phyloP scores from a whole-genome alignment of 2,329 filamentous ascomycete genomes.

The Ophiostoma piceae region DNA sequence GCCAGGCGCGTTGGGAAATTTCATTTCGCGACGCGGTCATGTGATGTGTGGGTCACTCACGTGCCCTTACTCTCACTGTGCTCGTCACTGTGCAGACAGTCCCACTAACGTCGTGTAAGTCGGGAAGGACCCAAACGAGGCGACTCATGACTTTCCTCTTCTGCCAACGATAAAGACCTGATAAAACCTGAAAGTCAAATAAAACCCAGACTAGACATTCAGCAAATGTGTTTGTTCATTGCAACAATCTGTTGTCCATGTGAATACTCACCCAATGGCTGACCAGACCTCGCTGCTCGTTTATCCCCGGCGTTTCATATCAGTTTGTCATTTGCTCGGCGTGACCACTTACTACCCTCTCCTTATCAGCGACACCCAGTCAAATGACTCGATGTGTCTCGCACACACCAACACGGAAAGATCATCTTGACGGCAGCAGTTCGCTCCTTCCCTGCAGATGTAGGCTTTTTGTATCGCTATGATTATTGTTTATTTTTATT shows the following conservation, averaged over 20 bases:
- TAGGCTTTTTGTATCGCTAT: no score
- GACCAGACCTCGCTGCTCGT: neutral
- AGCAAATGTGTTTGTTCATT: no score
- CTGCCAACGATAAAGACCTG: no score
- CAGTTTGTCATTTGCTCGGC: neutral
- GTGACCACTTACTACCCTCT: neutral
- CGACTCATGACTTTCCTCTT: neutral
- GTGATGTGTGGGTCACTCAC: neutral
- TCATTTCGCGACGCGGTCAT: conserved; percentile 18
- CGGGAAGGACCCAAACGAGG: neutral
- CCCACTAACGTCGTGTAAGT: neutral
- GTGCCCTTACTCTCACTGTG: neutral
- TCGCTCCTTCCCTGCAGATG: neutral
- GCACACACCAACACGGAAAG: neutral
- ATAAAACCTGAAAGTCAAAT: no score
- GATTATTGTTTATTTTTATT: no score
- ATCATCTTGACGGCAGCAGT: neutral
- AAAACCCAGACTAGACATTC: no score
- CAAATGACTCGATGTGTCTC: conserved; percentile 3
- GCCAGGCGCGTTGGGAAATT: conserved; percentile 23
- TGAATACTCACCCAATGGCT: neutral
- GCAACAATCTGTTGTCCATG: no score
- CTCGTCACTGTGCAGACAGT: neutral
- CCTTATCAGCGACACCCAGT: neutral
- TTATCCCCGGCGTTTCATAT: neutral